Base-by-base conservation (phyloP, 208 protist genomes). In the Sergeia podlipaevii region DNA sequence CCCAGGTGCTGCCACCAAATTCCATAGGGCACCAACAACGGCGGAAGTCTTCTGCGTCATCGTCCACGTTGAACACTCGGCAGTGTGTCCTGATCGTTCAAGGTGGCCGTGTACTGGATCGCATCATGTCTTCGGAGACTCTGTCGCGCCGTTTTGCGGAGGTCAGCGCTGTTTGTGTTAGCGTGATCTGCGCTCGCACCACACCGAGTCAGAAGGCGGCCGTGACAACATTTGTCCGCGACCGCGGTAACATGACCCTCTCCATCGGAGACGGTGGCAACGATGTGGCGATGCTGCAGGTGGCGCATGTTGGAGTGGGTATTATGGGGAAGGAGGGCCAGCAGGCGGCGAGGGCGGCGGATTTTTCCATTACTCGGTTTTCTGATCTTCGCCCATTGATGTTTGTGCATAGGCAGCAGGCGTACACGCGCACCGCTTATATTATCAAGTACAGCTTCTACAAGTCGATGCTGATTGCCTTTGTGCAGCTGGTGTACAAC, bases 381-480 rank as follows among this genome's bases (percentile, higher is more conserved):
- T 80, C 84, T 10, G 95, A 94, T 56, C 76, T 99, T 29, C 74
- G 80, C 18, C 42, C 83, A 20, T 72, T 99, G 20, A 54, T 99
- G 15, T 90, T 98, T 44, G 81, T 98, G 27, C 97, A 99, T 60
- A 97, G 97, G 2, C 81, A 95, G 42, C 93, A 94, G 51, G 90
- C 90, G 2, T 97, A 97, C 57, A 59, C 61, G 0, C 77, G 97
- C 34, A 96, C 87, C 0, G 85, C 89, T 0, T 96, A 92, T 59
- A 73, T 98, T 1, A 96, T 98, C 43, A 95, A 97, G 62, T 99
- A 99, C 74, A 98, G 90, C 45, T 99, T 99, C 57, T 98, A 98
- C 61, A 99, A 99, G 66, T 97, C 93, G 33, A 93, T 97, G 77
- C 76, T 97, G 24, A 82, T 98, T 29, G 74, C 79, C 34, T 96